Evolutionary conservation across 805 yeast genomes (phyloP).

Genomic region (Kluyveromyces dobzhanskii): DNA sequence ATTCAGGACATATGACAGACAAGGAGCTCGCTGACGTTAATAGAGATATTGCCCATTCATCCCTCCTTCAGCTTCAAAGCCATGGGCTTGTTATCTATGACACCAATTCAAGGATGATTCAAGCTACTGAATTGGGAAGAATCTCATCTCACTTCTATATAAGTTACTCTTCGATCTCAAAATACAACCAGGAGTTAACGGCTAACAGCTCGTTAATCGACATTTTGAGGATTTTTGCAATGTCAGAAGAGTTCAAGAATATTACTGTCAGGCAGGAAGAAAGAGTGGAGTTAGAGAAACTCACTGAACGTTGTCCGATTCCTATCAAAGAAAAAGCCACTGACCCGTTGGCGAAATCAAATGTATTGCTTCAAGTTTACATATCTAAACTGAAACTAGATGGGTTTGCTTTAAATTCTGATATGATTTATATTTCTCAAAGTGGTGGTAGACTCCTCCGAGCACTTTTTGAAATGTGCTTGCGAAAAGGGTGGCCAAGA

Average conservation of each 20-base stretch:
- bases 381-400: slow-evolving; percentile 70
- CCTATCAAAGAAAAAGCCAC: slow-evolving; percentile 69
- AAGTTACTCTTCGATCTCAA: slow-evolving; percentile 59
- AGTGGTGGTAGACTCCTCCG: slow-evolving; percentile 84
- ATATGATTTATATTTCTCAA: slow-evolving; percentile 88
- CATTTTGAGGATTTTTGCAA: slow-evolving; percentile 64
- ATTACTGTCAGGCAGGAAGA: slow-evolving; percentile 87
- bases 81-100: slow-evolving; percentile 57
- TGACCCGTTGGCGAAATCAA: slow-evolving; percentile 72
- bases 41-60: slow-evolving; percentile 67
- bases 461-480: slow-evolving; percentile 73
- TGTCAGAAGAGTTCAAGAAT: slow-evolving; percentile 77
- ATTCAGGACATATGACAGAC: slow-evolving; percentile 32
- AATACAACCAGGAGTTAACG: slow-evolving; percentile 53
- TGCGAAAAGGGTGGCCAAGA: slow-evolving; percentile 63
- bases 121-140: slow-evolving; percentile 63
- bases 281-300: slow-evolving; percentile 56
- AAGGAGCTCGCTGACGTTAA: slow-evolving; percentile 46
- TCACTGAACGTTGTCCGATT: slow-evolving; percentile 71
- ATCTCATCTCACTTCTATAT: slow-evolving; percentile 86
- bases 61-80: slow-evolving; percentile 49
- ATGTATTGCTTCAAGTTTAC: slow-evolving; percentile 73
- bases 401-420: slow-evolving; percentile 87
- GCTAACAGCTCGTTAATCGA: slow-evolving; percentile 67
- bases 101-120: slow-evolving; percentile 37